phyloP scores from a whole-genome alignment of 371 early-diverging fungal genomes.

The Haplosporangium sp. region DNA sequence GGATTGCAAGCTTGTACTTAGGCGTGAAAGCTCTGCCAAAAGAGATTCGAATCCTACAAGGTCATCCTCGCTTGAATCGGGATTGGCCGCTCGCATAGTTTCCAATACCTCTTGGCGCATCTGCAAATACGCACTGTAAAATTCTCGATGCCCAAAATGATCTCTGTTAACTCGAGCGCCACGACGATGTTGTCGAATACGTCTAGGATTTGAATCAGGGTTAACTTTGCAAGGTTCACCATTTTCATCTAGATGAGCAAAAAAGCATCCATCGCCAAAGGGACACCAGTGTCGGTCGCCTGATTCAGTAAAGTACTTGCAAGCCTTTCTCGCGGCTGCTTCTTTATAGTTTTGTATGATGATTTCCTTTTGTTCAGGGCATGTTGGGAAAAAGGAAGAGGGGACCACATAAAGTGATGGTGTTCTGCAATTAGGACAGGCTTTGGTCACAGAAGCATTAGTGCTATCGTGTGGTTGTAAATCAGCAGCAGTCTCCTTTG shows the following conservation, averaged over 20 bases:
- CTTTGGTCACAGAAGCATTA: constrained; percentile 44
- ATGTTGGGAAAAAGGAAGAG: constrained; percentile 55
- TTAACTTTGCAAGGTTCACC: constrained; percentile 45
- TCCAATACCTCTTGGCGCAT: constrained; percentile 8
- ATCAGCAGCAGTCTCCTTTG: constrained; percentile 39
- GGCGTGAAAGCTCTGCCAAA: background rate
- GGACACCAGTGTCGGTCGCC: constrained; percentile 54
- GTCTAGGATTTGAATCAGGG: constrained; percentile 37
- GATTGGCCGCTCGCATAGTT: background rate
- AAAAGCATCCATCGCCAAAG: constrained; percentile 60
- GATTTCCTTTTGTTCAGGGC: constrained; percentile 47
- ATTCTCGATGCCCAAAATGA: background rate
- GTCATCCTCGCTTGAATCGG: background rate
- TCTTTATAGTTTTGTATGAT: constrained; percentile 57
- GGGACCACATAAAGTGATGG: constrained; percentile 57
- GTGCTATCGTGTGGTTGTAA: constrained; percentile 12
- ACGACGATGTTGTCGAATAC: constrained; percentile 5
- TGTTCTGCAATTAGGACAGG: constrained; percentile 59
- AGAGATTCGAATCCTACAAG: constrained; percentile 1
- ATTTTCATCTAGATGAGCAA: constrained; percentile 55
- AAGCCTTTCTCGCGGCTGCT: constrained; percentile 34
- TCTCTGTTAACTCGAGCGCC: background rate
- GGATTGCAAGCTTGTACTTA: background rate
- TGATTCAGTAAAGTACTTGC: constrained; percentile 56
- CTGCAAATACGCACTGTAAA: background rate